phyloP scores from a whole-genome alignment of 495 filamentous ascomycete species.

The Talaromyces trachyspermus region DNA sequence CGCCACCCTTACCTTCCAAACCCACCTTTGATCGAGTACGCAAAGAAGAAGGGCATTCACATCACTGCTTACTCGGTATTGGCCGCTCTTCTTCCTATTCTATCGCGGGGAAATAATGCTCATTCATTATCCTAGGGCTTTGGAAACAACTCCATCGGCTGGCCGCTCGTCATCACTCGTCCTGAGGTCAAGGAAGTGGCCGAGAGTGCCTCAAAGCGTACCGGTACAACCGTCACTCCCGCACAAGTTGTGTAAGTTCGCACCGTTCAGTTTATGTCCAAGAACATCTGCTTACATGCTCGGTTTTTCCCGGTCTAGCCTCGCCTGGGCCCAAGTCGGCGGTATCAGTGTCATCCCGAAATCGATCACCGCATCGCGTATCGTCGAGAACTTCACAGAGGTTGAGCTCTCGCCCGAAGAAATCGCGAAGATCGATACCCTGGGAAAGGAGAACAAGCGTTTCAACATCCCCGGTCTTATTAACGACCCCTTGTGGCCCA shows the following conservation, averaged over 20 bases:
- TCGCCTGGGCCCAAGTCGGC: constrained; percentile 42
- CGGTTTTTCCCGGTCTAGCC: constrained; percentile 8
- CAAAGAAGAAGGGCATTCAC: constrained; percentile 39
- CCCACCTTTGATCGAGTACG: constrained; percentile 36
- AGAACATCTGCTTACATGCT: background rate
- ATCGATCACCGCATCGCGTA: constrained; percentile 41
- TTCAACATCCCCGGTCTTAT: constrained; percentile 32
- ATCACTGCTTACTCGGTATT: constrained; percentile 43
- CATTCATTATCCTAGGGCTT: constrained; percentile 24
- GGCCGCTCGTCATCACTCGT: constrained; percentile 38
- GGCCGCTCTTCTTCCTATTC: background rate
- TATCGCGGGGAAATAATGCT: background rate
- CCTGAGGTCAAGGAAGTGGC: constrained; percentile 38
- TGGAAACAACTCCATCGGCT: constrained; percentile 39
- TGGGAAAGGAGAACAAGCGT: constrained; percentile 37
- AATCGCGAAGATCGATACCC: constrained; percentile 32
- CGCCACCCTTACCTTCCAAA: constrained; percentile 43
- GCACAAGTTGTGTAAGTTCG: constrained; percentile 33
- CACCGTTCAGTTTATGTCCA: no score
- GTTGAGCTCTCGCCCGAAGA: constrained; percentile 39
- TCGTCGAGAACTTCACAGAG: constrained; percentile 43
- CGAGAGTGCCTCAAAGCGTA: constrained; percentile 32
- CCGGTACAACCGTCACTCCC: constrained; percentile 29
- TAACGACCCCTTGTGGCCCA: constrained; percentile 40
- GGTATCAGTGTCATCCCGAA: constrained; percentile 46